Percentiles rank a stretch among this genome's conserved stretches.
These are phyloP conservation scores for Lactifluus subvellereus DNA, from an alignment of 768 basidiomycete species.

Conservation along the genomic window DNA sequence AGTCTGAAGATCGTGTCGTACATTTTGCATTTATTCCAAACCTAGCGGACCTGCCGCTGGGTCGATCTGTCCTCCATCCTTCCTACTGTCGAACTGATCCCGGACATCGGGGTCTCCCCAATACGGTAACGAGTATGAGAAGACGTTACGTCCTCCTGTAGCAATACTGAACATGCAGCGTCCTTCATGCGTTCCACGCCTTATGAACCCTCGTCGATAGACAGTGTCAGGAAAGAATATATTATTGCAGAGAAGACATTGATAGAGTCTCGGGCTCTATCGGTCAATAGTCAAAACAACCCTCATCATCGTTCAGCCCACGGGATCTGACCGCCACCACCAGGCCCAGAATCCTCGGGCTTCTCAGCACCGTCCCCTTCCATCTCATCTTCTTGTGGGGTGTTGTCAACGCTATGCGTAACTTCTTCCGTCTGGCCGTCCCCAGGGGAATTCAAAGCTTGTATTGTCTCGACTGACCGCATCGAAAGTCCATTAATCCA, in stretches of 20 bases:
- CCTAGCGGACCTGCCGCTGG: neutral
- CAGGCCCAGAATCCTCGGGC: conserved; percentile 10
- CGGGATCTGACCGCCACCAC: neutral
- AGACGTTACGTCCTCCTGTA: no score
- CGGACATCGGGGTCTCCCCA: neutral
- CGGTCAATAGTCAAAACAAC: neutral
- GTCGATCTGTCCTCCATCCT: neutral
- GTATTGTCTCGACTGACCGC: neutral
- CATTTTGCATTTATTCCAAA: neutral
- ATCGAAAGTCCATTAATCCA: conserved; percentile 7
- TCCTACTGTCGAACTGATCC: neutral
- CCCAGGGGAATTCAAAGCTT: neutral
- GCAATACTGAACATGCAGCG: neutral
- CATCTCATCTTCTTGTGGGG: neutral
- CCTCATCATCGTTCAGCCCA: conserved; percentile 19
- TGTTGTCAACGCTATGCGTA: neutral
- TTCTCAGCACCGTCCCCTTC: conserved; percentile 22
- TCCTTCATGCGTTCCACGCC: neutral
- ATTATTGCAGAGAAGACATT: neutral
- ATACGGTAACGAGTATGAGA: neutral
- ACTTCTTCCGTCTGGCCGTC: neutral
- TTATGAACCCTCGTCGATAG: neutral
- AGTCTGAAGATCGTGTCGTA: neutral
- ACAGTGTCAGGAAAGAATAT: neutral
- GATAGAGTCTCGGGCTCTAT: neutral